Percentiles rank a stretch among this genome's conserved stretches.
These are phyloP conservation scores for Irpex rosettiformis DNA, from an alignment of 1,284 basidiomycete genomes.

Conservation along the genomic window DNA sequence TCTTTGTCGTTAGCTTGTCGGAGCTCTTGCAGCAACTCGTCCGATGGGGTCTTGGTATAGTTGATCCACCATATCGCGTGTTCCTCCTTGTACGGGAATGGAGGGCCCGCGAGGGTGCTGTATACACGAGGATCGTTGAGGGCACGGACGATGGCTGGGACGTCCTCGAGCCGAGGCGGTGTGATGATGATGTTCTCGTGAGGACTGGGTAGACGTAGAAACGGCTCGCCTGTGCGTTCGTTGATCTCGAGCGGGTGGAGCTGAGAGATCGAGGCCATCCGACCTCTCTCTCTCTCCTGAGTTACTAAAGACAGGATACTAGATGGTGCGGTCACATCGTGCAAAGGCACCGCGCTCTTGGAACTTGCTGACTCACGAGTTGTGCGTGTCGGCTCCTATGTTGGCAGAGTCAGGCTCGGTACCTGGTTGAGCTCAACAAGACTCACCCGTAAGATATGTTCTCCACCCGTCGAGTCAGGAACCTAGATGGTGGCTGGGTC, in stretches of 20 bases:
- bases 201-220: constrained; percentile 32
- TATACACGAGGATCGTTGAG: constrained; percentile 50
- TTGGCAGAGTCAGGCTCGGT: background rate
- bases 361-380: background rate
- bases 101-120: constrained; percentile 43
- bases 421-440: background rate
- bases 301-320: too few species aligned
- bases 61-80: constrained; percentile 34
- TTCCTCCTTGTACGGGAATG: constrained; percentile 49
- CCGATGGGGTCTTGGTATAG: constrained; percentile 20
- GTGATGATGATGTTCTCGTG: constrained; percentile 51
- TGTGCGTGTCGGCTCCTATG: background rate
- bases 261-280: constrained; percentile 13
- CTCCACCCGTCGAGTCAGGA: background rate
- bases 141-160: constrained; percentile 26
- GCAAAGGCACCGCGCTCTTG: too few species aligned
- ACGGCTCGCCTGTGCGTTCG: constrained; percentile 22
- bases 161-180: constrained; percentile 44
- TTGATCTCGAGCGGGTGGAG: constrained; percentile 7
- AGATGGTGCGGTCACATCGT: too few species aligned
- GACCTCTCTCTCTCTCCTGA: too few species aligned
- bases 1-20: constrained; percentile 25
- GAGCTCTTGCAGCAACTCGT: constrained; percentile 36
- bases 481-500: background rate
- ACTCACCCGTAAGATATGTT: background rate